Conservation (phyloP, 2,329 filamentous ascomycete genomes). For the Herpotrichia juniperi region DNA sequence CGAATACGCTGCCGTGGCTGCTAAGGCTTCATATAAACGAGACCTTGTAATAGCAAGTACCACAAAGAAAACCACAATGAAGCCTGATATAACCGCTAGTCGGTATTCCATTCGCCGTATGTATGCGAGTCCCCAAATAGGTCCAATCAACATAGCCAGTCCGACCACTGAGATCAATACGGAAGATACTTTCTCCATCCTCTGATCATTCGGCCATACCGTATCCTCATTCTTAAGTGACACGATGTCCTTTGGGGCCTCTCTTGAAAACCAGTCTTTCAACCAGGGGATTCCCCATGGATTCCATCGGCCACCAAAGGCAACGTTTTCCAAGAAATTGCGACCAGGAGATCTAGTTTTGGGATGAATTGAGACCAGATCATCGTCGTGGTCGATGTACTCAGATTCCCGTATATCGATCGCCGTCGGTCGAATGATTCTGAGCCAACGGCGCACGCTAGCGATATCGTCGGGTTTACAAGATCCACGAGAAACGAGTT, state of each 20-base stretch:
- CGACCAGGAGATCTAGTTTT: too few species aligned
- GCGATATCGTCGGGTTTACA: too few species aligned
- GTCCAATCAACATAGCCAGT: constrained; percentile 27
- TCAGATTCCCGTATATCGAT: too few species aligned
- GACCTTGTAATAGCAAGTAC: constrained; percentile 19
- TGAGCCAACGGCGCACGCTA: too few species aligned
- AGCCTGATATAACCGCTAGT: constrained; percentile 28
- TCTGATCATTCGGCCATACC: constrained; percentile 18
- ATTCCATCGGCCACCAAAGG: too few species aligned
- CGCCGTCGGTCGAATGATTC: too few species aligned
- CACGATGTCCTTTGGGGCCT: constrained; percentile 6
- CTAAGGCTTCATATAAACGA: constrained; percentile 27
- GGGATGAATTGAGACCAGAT: too few species aligned
- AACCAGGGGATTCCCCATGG: too few species aligned
- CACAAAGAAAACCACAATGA: constrained; percentile 21
- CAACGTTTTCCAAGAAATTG: too few species aligned
- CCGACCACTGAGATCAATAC: constrained; percentile 17
- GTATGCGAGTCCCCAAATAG: constrained; percentile 29
- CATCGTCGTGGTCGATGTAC: too few species aligned
- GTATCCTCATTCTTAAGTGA: constrained; percentile 8
- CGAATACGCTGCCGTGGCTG: constrained; percentile 27
- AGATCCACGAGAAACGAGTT: too few species aligned
- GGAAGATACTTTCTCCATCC: constrained; percentile 20
- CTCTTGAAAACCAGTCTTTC: too few species aligned
- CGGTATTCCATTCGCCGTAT: constrained; percentile 5